Evolutionary conservation across 2,329 filamentous ascomycete species (phyloP).

Genomic region (Penicillium psychrosexuale): DNA sequence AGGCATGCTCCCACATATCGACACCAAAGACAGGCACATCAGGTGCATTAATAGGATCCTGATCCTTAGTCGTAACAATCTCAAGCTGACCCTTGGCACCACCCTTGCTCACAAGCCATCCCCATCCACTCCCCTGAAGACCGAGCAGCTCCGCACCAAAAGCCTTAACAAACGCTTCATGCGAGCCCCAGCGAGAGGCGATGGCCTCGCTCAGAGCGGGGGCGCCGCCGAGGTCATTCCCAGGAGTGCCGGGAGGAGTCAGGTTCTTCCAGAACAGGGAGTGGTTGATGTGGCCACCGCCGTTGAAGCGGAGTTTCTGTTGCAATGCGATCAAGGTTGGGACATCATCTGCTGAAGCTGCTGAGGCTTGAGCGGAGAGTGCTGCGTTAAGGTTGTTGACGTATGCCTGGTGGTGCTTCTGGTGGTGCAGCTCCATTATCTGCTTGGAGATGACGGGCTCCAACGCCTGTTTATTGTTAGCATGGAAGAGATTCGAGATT

Average conservation of each 20-base stretch:
- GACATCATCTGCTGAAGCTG: constrained; percentile 57
- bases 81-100: constrained; percentile 57
- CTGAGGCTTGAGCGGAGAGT: constrained; percentile 60
- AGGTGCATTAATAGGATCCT: constrained; percentile 75
- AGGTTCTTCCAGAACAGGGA: constrained; percentile 89
- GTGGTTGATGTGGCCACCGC: constrained; percentile 91
- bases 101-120: constrained; percentile 72
- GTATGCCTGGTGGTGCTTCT: constrained; percentile 91
- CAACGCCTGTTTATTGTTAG: constrained; percentile 62
- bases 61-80: constrained; percentile 80
- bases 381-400: constrained; percentile 83
- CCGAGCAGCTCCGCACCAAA: constrained; percentile 65
- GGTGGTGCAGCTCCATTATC: constrained; percentile 94
- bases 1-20: constrained; percentile 94
- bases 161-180: constrained; percentile 62
- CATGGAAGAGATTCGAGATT: constrained; percentile 30
- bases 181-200: constrained; percentile 62
- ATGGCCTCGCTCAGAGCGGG: constrained; percentile 62
- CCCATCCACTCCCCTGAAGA: constrained; percentile 84
- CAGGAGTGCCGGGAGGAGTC: constrained; percentile 56
- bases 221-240: constrained; percentile 53
- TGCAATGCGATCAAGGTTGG: constrained; percentile 65
- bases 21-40: constrained; percentile 75
- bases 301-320: constrained; percentile 77
- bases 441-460: constrained; percentile 75